Evolutionary conservation across 108 stramenopile species (phyloP), one percentile per base, ranked within the genome.

Genomic region (Chaetoceros muelleri): DNA sequence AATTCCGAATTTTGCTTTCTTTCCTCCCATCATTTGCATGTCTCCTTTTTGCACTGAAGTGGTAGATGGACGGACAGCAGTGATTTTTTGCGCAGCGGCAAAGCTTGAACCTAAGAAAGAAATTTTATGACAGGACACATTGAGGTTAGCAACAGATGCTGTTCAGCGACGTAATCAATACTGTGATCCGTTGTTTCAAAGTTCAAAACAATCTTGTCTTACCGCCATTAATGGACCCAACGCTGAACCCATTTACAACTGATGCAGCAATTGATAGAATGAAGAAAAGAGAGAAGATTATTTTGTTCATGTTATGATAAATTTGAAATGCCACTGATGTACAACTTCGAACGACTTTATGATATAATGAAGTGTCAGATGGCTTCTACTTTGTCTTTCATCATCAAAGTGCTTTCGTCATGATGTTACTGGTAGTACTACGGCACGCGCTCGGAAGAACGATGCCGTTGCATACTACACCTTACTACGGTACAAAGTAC

Each of bases 1-100:
- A 23, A 96, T 56, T 30, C 97, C 97, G 66, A 98, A 98, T 69
- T 96, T 98, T 48, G 95, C 87, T 65, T 73, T 60, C 27, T 66
- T 66, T 25, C 73, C 74, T 57, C 86, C 86, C 85, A 86, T 86
- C 48, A 49, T 49, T 48, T 73, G 76, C 40, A 90, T 66, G 22
- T 48, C 49, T 22, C 48, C 28, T n/a, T 28, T 40, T 13, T 40
- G 5, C 13, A 13, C 8, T 40, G 34, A 5, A 40, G 34, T 13
- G 34, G 34, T 40, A 40, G 34, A 40, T 40, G 34, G 34, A 40
- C 8, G 8, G 5, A 40, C 34, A n/a, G n/a, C 13, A 24, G 28
- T 23, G n/a, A 17, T 45, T 30, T 53, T 45, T 54, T 30, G 52
- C 18, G 52, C 18, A 53, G 44, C 59, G 60, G 13, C 68, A 13